Evolutionary conservation across 352 stramenopile species (phyloP).

Genomic region (Elongisporangium prolatum): DNA sequence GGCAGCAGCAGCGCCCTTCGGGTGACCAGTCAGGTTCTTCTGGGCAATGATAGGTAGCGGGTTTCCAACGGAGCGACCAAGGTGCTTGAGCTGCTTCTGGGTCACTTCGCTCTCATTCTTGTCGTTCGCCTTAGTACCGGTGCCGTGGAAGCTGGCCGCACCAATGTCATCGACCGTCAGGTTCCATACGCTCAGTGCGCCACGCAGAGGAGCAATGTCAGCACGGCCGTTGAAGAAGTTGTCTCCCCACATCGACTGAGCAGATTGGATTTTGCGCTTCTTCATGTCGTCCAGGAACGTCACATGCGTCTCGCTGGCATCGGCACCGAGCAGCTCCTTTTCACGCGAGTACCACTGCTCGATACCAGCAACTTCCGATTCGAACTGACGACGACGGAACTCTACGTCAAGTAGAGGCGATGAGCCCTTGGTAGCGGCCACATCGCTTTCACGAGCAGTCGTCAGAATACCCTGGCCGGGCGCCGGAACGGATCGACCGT

Average conservation of each 20-base stretch:
- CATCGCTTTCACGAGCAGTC: slow-evolving; percentile 55
- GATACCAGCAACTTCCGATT: slow-evolving; percentile 64
- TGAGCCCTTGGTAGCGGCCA: slow-evolving; percentile 20
- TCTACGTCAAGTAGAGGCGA: slow-evolving; percentile 66
- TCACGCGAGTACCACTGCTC: slow-evolving; percentile 69
- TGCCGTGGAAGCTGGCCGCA: slow-evolving; percentile 82
- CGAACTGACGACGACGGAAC: slow-evolving; percentile 74
- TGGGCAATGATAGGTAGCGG: slow-evolving; percentile 74
- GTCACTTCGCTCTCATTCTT: slow-evolving; percentile 87
- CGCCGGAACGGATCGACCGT: slow-evolving; percentile 74
- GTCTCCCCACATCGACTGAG: slow-evolving; percentile 65
- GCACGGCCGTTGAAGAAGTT: slow-evolving; percentile 54
- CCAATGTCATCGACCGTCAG: slow-evolving; percentile 76
- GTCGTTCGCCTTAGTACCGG: slow-evolving; percentile 83
- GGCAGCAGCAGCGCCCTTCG: slow-evolving; percentile 75
- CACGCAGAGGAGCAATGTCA: slow-evolving; percentile 75
- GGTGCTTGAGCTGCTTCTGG: slow-evolving; percentile 77
- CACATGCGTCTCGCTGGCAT: slow-evolving; percentile 24
- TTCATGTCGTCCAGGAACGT: slow-evolving; percentile 62
- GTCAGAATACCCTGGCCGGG: slow-evolving; percentile 87
- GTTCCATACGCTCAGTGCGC: slow-evolving; percentile 74
- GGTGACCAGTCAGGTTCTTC: slow-evolving; percentile 80
- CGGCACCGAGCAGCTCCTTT: slow-evolving; percentile 31
- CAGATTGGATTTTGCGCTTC: slow-evolving; percentile 57
- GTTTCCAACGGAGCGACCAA: slow-evolving; percentile 76